Percentiles rank a stretch among this genome's conserved stretches.
These are phyloP conservation scores for Thoreauomyces humboldtii DNA, from an alignment of 192 early-diverging fungal genomes.

Conservation along the genomic window DNA sequence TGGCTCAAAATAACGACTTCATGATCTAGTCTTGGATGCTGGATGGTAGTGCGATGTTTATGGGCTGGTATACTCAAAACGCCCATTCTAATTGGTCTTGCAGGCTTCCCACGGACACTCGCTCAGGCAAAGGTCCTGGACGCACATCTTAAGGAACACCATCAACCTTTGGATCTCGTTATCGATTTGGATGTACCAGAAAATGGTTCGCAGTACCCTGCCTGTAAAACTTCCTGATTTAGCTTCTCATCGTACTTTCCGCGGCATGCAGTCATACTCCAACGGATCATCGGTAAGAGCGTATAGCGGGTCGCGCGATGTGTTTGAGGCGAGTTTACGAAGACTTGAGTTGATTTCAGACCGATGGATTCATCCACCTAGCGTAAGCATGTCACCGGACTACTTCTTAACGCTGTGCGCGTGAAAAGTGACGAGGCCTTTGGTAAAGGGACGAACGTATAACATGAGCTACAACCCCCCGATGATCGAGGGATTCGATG, in stretches of 20 bases:
- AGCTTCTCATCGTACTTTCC: neutral
- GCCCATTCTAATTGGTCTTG: too few species aligned
- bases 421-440: too few species aligned
- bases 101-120: constrained; percentile 80
- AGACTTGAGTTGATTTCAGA: constrained; percentile 46
- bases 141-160: constrained; percentile 46
- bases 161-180: constrained; percentile 76
- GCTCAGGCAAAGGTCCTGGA: constrained; percentile 77
- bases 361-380: constrained; percentile 84
- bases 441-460: constrained; percentile 87
- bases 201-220: constrained; percentile 15
- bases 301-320: too few species aligned
- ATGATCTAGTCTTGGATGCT: too few species aligned
- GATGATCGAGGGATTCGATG: constrained; percentile 72
- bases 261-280: constrained; percentile 69
- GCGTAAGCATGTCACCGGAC: constrained; percentile 21
- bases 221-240: neutral
- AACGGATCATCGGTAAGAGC: constrained; percentile 74
- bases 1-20: too few species aligned
- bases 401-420: too few species aligned
- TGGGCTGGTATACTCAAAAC: neutral
- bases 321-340: too few species aligned
- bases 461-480: constrained; percentile 94
- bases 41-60: constrained; percentile 48
- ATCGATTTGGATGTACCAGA: constrained; percentile 91